Percentiles rank a stretch among this genome's conserved stretches.
Evolutionary conservation across 2,329 filamentous ascomycete genomes (phyloP).

Genomic region (Sporothrix phasma): DNA sequence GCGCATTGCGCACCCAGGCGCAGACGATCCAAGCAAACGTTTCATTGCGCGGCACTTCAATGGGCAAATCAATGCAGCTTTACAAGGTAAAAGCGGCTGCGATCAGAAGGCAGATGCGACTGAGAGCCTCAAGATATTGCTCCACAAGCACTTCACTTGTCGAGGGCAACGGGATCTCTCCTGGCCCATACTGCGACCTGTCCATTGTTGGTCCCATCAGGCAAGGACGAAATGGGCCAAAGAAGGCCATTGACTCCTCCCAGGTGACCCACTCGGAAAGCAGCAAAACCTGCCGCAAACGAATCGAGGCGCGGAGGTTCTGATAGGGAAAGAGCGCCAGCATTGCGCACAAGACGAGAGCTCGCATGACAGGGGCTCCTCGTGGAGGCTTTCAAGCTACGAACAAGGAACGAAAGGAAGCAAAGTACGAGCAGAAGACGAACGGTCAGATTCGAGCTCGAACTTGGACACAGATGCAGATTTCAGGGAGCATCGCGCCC

Average conservation of each 20-base stretch:
- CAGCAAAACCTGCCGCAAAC: not conserved
- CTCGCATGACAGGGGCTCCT: not conserved
- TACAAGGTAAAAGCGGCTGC: not conserved
- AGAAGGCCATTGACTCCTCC: not conserved
- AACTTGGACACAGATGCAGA: not conserved
- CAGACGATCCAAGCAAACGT: slow-evolving; percentile 9
- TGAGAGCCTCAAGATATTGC: not conserved
- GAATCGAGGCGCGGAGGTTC: not conserved
- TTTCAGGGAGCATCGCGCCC: not conserved
- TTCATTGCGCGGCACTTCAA: slow-evolving; percentile 5
- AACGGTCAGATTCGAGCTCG: not conserved
- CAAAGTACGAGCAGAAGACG: not conserved
- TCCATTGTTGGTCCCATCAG: not conserved
- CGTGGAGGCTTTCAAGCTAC: not conserved
- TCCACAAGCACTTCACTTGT: no score
- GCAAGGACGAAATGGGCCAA: not conserved
- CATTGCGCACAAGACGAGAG: not conserved
- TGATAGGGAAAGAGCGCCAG: not conserved
- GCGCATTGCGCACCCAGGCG: slow-evolving; percentile 8
- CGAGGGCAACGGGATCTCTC: no score
- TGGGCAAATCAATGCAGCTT: not conserved
- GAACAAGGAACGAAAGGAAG: not conserved
- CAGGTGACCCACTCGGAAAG: not conserved
- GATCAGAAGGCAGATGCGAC: not conserved
- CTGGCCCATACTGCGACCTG: slow-evolving; percentile 1